A percentile compares a stretch with the other conserved stretches of the same genome.
These are phyloP conservation scores for Cladosporium sp. DNA, from an alignment of 2,329 filamentous ascomycete species.

Conservation along the genomic window DNA sequence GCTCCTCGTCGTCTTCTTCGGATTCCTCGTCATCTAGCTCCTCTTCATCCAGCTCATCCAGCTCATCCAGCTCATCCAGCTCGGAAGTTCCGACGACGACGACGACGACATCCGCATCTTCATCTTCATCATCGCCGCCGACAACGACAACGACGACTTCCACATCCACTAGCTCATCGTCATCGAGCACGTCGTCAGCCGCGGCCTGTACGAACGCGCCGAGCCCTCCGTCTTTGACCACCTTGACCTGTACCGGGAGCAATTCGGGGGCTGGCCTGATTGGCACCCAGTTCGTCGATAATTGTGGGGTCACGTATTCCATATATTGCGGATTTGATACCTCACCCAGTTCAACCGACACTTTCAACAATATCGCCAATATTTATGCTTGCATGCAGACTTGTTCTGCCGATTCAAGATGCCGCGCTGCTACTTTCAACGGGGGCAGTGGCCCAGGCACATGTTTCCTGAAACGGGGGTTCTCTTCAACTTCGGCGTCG, in stretches of 20 bases:
- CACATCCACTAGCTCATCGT: no score
- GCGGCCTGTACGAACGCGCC: conserved; percentile 7
- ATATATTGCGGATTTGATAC: conserved; percentile 19
- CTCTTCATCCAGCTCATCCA: neutral
- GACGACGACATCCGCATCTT: neutral
- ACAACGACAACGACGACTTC: neutral
- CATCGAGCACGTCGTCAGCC: neutral
- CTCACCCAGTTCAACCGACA: conserved; percentile 6
- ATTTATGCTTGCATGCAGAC: conserved; percentile 17
- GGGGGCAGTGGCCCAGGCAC: conserved; percentile 1
- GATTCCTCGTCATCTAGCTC: neutral
- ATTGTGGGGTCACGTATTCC: conserved; percentile 18
- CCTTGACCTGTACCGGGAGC: neutral
- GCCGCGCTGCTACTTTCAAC: conserved; percentile 14
- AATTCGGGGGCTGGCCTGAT: neutral
- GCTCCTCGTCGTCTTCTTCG: neutral
- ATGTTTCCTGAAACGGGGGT: conserved; percentile 24
- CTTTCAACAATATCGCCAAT: neutral
- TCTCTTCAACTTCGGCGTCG: neutral
- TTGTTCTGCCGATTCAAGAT: conserved; percentile 16
- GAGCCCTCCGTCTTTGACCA: neutral
- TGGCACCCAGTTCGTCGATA: conserved; percentile 12
- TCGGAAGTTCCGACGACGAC: neutral
- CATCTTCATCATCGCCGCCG: neutral
- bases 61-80: neutral